phyloP scores from a whole-genome alignment of 2,329 filamentous ascomycete species.

The Kalaharituber pfeilii region DNA sequence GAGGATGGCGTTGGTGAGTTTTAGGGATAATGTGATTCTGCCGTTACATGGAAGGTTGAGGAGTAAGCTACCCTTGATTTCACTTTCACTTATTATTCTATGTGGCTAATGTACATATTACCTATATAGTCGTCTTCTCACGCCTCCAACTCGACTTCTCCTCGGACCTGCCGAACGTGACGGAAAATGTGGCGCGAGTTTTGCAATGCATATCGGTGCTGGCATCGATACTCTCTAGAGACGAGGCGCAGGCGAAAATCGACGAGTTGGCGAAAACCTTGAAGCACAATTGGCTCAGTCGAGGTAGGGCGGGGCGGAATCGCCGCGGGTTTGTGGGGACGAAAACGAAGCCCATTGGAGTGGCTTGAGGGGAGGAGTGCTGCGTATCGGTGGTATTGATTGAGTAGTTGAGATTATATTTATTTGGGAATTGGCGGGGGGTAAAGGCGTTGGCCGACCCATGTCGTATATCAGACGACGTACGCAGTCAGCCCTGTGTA shows the following conservation, averaged over 20 bases:
- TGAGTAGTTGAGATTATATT: neutral
- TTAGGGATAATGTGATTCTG: constrained; percentile 74
- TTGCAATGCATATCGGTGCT: constrained; percentile 89
- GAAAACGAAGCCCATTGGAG: constrained; percentile 20
- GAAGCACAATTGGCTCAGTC: constrained; percentile 91
- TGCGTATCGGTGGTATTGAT: neutral
- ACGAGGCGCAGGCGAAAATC: constrained; percentile 60
- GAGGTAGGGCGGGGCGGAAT: constrained; percentile 77
- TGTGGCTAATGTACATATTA: constrained; percentile 11
- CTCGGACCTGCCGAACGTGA: constrained; percentile 43
- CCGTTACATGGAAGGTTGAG: constrained; percentile 66
- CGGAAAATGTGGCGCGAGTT: constrained; percentile 88
- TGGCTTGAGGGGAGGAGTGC: neutral
- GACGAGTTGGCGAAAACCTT: constrained; percentile 69
- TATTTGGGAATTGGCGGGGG: neutral
- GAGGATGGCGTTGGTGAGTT: constrained; percentile 72
- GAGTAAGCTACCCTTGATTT: constrained; percentile 74
- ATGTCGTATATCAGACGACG: too few relatives aligned
- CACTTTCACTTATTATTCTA: neutral
- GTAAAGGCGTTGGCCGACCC: neutral
- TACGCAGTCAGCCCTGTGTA: neutral
- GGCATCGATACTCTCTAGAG: constrained; percentile 53
- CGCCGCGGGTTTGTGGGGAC: constrained; percentile 73
- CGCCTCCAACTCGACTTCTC: constrained; percentile 56
- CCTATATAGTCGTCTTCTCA: constrained; percentile 31